A percentile compares a stretch with the other conserved stretches of the same genome.
Conservation (phyloP, 2,329 filamentous ascomycete genomes). For the Cladosporium sp. region DNA sequence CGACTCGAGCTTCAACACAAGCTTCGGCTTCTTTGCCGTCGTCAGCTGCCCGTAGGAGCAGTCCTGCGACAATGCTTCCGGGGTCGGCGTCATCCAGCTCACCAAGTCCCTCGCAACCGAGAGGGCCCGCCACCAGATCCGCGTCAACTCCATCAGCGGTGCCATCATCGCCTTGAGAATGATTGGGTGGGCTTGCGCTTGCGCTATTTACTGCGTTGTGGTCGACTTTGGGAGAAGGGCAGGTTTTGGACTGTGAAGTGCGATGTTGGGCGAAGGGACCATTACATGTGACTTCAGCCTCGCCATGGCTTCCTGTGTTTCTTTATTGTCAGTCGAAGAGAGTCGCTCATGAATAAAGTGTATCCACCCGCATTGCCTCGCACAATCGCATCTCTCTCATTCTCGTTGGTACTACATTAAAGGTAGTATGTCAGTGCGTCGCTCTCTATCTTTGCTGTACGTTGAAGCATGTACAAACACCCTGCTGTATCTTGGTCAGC, state of each 20-base stretch:
- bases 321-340: not conserved
- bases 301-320: not conserved
- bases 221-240: not conserved
- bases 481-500: not conserved
- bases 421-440: not conserved
- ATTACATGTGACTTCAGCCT: not conserved
- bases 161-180: not conserved
- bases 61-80: conserved; percentile 79
- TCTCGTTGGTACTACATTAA: not conserved
- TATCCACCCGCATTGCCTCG: not conserved
- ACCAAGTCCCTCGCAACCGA: conserved; percentile 79
- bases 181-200: not conserved
- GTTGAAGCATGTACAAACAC: not conserved
- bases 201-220: not conserved
- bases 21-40: conserved; percentile 42
- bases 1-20: conserved; percentile 42
- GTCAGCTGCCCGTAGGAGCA: conserved; percentile 68
- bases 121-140: conserved; percentile 78
- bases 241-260: not conserved
- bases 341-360: not conserved
- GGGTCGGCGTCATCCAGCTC: conserved; percentile 76
- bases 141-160: conserved; percentile 75
- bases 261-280: not conserved
- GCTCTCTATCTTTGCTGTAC: not conserved
- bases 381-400: not conserved